A percentile compares a stretch with the other conserved stretches of the same genome.
Conservation (phyloP, 139 green algal species). For the Chlamydomonas schloesseri region DNA sequence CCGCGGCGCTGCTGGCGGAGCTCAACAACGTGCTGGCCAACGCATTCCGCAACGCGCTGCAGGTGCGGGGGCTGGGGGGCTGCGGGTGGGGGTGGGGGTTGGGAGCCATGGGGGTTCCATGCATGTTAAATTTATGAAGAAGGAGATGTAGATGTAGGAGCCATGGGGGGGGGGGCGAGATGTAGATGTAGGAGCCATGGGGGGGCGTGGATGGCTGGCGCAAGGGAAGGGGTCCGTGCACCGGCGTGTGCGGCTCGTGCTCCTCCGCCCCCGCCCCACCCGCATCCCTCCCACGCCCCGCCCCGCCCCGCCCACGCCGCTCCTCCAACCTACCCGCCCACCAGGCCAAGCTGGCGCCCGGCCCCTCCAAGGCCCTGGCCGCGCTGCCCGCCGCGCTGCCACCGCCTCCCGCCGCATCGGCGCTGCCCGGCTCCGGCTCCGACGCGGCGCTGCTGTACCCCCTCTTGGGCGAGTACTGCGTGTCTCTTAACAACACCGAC, state of each 20-base stretch:
- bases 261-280: not conserved
- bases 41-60: slow-evolving; percentile 66
- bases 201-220: no score
- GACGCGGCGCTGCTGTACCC: not conserved
- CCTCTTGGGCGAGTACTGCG: slow-evolving; percentile 45
- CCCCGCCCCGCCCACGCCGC: no score
- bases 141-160: no score
- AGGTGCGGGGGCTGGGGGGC: not conserved
- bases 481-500: slow-evolving; percentile 87
- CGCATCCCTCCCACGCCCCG: not conserved
- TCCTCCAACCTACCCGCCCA: no score
- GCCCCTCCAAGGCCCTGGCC: slow-evolving; percentile 31
- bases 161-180: no score
- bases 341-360: slow-evolving; percentile 1
- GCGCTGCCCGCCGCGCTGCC: slow-evolving; percentile 17
- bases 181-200: no score
- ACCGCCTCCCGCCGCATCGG: not conserved
- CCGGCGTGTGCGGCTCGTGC: no score
- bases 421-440: not conserved
- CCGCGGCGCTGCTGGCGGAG: slow-evolving; percentile 59
- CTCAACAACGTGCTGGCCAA: slow-evolving; percentile 76
- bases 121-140: no score
- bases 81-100: not conserved
- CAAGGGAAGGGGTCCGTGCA: no score
- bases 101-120: no score